Percentiles rank a stretch among this genome's conserved stretches.
These are phyloP conservation scores for Paramyrothecium sp. DNA, from an alignment of 2,329 filamentous ascomycete genomes.

Conservation along the genomic window DNA sequence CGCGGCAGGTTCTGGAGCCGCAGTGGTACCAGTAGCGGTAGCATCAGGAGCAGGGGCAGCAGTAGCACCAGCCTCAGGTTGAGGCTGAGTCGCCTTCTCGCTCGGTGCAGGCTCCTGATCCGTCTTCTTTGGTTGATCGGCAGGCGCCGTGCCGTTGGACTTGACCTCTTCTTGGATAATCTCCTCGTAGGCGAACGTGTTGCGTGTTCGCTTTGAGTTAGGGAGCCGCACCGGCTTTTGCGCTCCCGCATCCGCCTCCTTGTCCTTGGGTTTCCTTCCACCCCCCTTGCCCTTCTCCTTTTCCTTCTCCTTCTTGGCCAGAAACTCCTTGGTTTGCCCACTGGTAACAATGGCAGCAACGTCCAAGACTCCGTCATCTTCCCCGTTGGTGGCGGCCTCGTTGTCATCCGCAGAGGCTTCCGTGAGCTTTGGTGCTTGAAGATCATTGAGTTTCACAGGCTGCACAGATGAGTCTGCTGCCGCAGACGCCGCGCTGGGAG, in stretches of 20 bases:
- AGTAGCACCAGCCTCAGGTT: not conserved
- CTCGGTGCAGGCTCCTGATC: slow-evolving; percentile 5
- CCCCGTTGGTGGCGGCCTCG: slow-evolving; percentile 40
- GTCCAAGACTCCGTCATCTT: slow-evolving; percentile 74
- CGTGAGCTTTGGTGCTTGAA: slow-evolving; percentile 35
- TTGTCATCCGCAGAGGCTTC: slow-evolving; percentile 28
- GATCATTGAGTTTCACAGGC: slow-evolving; percentile 20
- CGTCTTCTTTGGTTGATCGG: slow-evolving; percentile 28
- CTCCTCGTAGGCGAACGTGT: slow-evolving; percentile 74
- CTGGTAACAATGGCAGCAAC: slow-evolving; percentile 83
- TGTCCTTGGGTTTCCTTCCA: slow-evolving; percentile 49
- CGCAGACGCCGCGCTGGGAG: slow-evolving; percentile 17
- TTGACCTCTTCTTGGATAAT: slow-evolving; percentile 52
- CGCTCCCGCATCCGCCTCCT: slow-evolving; percentile 50
- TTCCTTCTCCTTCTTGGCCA: slow-evolving; percentile 80
- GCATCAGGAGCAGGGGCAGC: not conserved
- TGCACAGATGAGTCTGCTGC: slow-evolving; percentile 27
- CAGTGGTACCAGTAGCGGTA: slow-evolving; percentile 14
- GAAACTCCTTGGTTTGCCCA: slow-evolving; percentile 77
- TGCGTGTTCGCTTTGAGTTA: slow-evolving; percentile 69
- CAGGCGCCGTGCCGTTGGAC: slow-evolving; percentile 9
- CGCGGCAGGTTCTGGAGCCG: slow-evolving; percentile 1
- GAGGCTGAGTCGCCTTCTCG: not conserved
- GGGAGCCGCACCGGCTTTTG: slow-evolving; percentile 62
- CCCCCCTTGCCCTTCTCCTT: slow-evolving; percentile 65